Conservation (phyloP, 306 rosid genomes). For the Acmispon strigosus region DNA sequence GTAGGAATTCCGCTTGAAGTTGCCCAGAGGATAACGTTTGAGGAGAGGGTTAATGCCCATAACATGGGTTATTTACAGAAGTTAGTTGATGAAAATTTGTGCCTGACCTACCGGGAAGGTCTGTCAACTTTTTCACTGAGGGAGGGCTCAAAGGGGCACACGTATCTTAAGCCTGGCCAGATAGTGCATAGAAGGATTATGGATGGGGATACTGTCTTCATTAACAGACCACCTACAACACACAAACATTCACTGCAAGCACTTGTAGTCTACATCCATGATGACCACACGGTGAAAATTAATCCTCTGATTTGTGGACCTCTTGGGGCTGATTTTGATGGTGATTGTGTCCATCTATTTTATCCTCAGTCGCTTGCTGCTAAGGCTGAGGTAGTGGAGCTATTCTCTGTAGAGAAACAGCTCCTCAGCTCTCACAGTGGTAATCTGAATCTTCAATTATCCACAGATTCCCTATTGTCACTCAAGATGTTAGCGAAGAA, state of each 20-base stretch:
- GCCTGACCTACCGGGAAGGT: conserved; percentile 74
- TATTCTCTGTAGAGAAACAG: conserved; percentile 83
- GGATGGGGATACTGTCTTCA: conserved; percentile 93
- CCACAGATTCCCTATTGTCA: conserved; percentile 65
- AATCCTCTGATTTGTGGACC: conserved; percentile 96
- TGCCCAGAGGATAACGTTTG: conserved; percentile 78
- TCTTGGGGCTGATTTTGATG: conserved; percentile 88
- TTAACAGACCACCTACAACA: conserved; percentile 94
- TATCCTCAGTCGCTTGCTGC: conserved; percentile 93
- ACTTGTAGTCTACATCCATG: conserved; percentile 74
- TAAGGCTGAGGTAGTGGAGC: conserved; percentile 88
- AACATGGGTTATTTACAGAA: conserved; percentile 64
- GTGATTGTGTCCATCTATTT: conserved; percentile 83
- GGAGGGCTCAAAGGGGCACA: conserved; percentile 91
- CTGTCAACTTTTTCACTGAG: conserved; percentile 68
- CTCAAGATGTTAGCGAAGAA: conserved; percentile 54
- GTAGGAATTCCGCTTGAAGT: conserved; percentile 82
- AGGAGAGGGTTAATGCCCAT: conserved; percentile 74
- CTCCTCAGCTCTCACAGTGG: conserved; percentile 93
- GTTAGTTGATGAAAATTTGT: conserved; percentile 70
- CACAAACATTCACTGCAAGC: conserved; percentile 96
- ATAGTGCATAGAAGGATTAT: conserved; percentile 79
- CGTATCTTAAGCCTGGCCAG: conserved; percentile 69
- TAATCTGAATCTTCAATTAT: conserved; percentile 67
- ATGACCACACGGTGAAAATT: conserved; percentile 82